phyloP scores from a whole-genome alignment of 2,329 filamentous ascomycete genomes.

The Xylariaceae sp. region DNA sequence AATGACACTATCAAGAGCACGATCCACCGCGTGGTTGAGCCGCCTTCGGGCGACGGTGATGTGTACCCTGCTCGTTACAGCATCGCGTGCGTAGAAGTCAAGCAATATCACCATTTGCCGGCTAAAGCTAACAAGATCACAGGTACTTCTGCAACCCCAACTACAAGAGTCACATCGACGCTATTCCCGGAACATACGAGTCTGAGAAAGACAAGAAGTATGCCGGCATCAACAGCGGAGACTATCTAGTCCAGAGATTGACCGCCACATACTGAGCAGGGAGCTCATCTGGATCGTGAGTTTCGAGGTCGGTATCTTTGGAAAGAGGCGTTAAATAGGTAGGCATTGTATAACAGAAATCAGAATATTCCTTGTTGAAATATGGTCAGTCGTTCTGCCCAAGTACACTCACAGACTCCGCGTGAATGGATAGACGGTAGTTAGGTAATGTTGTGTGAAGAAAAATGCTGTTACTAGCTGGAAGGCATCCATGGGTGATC shows the following conservation, averaged over 20 bases:
- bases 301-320: not conserved
- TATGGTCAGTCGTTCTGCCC: not conserved
- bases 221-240: conserved; percentile 66
- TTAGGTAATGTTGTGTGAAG: no score
- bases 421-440: no score
- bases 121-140: conserved; percentile 1
- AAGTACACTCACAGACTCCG: no score
- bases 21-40: conserved; percentile 84
- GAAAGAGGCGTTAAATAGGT: not conserved
- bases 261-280: conserved; percentile 61
- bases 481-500: no score
- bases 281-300: not conserved
- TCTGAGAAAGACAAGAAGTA: conserved; percentile 70
- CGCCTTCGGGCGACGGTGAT: conserved; percentile 53
- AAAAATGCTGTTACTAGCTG: no score
- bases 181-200: conserved; percentile 70
- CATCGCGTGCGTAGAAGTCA: conserved; percentile 59
- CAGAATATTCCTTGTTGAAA: not conserved
- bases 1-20: conserved; percentile 91
- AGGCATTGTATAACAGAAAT: not conserved
- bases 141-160: conserved; percentile 88
- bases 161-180: conserved; percentile 68
- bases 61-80: conserved; percentile 75
- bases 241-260: conserved; percentile 75
- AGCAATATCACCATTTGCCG: conserved; percentile 1